phyloP scores from a whole-genome alignment of 2,329 filamentous ascomycete species.

The Diaporthe sp. region DNA sequence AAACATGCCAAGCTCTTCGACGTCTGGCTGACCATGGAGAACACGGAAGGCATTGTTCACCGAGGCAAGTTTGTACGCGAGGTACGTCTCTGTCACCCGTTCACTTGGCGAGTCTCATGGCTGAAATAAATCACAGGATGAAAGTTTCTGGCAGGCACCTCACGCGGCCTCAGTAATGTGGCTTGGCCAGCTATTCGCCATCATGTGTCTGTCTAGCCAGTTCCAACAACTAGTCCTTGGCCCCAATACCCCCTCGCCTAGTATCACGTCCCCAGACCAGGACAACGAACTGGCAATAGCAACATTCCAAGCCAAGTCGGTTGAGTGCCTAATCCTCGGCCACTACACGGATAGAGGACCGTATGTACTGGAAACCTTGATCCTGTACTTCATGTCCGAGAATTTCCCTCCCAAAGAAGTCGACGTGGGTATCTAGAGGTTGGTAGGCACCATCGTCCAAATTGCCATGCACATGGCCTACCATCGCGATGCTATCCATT shows the following conservation, averaged over 20 bases:
- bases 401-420: conserved; percentile 48
- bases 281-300: not conserved
- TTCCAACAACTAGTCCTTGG: conserved; percentile 40
- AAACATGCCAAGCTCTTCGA: not conserved
- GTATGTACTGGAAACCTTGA: conserved; percentile 56
- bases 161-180: conserved; percentile 51
- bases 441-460: conserved; percentile 52
- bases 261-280: not conserved
- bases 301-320: conserved; percentile 48
- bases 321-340: conserved; percentile 54
- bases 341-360: conserved; percentile 59
- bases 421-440: conserved; percentile 51
- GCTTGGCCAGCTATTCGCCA: conserved; percentile 61
- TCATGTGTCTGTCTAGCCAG: conserved; percentile 56
- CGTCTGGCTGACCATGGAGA: not conserved
- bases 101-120: not conserved
- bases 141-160: conserved; percentile 59
- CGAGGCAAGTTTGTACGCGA: conserved; percentile 49
- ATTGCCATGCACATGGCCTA: conserved; percentile 57
- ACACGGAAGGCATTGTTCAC: conserved; percentile 46
- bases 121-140: conserved; percentile 51
- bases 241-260: not conserved
- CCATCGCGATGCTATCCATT: conserved; percentile 59
- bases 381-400: conserved; percentile 53
- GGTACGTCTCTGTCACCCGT: conserved; percentile 39